Conservation (phyloP, 2,329 filamentous ascomycete genomes). For the Gaeumannomyces sp. region DNA sequence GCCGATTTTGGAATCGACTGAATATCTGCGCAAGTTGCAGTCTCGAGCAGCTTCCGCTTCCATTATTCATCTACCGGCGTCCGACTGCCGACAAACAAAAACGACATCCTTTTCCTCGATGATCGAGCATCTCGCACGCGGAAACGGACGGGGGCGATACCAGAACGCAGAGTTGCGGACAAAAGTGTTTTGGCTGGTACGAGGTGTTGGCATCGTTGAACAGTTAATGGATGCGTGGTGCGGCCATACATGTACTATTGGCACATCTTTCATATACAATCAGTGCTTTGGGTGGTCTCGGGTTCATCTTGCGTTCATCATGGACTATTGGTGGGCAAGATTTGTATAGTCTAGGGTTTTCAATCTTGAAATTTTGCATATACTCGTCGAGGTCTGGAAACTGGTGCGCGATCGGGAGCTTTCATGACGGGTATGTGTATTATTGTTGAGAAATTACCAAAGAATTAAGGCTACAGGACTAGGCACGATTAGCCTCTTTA, state of each 20-base stretch:
- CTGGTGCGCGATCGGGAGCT: neutral
- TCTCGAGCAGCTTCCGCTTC: neutral
- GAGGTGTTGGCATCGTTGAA: conserved; percentile 9
- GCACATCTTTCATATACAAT: conserved; percentile 30
- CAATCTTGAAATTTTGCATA: conserved; percentile 2
- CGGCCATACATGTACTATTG: conserved; percentile 44
- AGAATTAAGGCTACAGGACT: neutral
- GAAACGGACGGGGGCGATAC: conserved; percentile 17
- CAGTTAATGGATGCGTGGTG: conserved; percentile 15
- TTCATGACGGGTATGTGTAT: neutral
- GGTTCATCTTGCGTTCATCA: neutral
- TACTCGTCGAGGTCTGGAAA: neutral
- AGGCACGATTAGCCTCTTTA: neutral
- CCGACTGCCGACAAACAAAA: neutral
- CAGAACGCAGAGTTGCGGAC: conserved; percentile 18
- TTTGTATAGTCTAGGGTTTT: conserved; percentile 11
- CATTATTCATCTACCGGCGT: neutral
- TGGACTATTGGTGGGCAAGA: neutral
- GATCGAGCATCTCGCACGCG: neutral
- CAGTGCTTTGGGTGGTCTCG: neutral
- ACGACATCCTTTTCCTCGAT: neutral
- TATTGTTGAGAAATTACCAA: neutral
- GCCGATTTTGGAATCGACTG: neutral
- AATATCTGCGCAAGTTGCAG: neutral
- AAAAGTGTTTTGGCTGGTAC: conserved; percentile 10